phyloP scores from a whole-genome alignment of 2,329 filamentous ascomycete genomes.

The Pseudogymnoascus sp. region DNA sequence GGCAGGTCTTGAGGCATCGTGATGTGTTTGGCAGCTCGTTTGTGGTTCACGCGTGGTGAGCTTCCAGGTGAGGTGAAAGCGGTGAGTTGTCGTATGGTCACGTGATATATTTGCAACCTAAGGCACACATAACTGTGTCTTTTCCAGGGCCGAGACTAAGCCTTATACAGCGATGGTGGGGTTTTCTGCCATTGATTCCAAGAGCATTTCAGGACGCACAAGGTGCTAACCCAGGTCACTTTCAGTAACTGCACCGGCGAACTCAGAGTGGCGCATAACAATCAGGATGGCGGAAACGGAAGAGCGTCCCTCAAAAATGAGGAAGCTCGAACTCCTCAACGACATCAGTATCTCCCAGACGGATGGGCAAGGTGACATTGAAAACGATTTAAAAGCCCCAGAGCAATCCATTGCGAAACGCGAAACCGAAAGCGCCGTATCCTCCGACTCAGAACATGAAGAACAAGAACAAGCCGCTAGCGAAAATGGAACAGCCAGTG shows the following conservation, averaged over 20 bases:
- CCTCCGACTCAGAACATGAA: neutral
- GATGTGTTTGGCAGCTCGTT: conserved; percentile 23
- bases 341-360: neutral
- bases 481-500: neutral
- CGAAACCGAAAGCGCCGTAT: neutral
- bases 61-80: conserved; percentile 5
- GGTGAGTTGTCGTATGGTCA: neutral
- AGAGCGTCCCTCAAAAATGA: conserved; percentile 26
- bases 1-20: conserved; percentile 97
- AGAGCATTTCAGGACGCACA: neutral
- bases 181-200: conserved; percentile 4
- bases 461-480: conserved; percentile 7
- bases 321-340: conserved; percentile 18
- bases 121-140: conserved; percentile 2
- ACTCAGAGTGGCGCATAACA: neutral
- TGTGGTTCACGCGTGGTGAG: neutral
- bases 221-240: neutral
- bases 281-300: conserved; percentile 23
- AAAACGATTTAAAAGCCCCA: conserved; percentile 6
- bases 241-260: neutral
- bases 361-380: neutral
- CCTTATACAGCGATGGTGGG: neutral
- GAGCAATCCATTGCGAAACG: neutral
- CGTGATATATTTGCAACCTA: neutral
- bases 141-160: neutral